These are phyloP conservation scores for Symbiodinium pilosum DNA, from an alignment of 73 alveolate genomes.

Conservation along the genomic window DNA sequence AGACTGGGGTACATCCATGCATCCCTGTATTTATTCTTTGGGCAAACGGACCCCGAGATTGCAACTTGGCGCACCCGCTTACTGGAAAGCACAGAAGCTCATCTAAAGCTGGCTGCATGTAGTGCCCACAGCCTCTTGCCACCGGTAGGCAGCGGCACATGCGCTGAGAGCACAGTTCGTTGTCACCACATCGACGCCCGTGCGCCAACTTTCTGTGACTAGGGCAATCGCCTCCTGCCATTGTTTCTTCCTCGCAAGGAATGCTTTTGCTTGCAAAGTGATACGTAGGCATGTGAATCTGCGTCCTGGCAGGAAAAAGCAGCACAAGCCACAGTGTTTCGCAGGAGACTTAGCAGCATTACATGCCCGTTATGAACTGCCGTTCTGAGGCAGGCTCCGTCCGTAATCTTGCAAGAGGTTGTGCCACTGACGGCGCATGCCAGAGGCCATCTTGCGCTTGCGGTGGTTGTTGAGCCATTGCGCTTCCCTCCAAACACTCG, in stretches of 20 bases:
- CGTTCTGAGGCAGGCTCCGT: neutral
- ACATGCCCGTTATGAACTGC: too few species aligned
- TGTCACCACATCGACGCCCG: neutral
- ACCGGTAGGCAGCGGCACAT: constrained; percentile 48
- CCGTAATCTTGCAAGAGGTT: constrained; percentile 63
- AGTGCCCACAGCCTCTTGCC: constrained; percentile 32
- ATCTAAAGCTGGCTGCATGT: neutral
- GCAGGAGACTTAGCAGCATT: too few species aligned
- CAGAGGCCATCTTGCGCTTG: neutral
- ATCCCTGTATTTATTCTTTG: too few species aligned
- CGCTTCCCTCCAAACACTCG: too few species aligned
- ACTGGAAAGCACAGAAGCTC: too few species aligned
- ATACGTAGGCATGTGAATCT: neutral
- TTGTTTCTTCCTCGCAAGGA: constrained; percentile 15
- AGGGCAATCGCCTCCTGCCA: constrained; percentile 52
- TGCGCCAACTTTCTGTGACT: neutral
- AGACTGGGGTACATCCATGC: too few species aligned
- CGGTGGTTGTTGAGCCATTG: too few species aligned
- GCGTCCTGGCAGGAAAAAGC: too few species aligned
- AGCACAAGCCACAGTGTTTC: too few species aligned
- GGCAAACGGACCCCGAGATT: too few species aligned
- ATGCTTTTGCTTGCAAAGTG: neutral
- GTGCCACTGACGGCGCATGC: constrained; percentile 66
- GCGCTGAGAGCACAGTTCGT: constrained; percentile 47
- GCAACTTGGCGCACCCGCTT: too few species aligned